Conservation (phyloP, 257 asterid genomes). For the Dorcoceras hygrometricum region DNA sequence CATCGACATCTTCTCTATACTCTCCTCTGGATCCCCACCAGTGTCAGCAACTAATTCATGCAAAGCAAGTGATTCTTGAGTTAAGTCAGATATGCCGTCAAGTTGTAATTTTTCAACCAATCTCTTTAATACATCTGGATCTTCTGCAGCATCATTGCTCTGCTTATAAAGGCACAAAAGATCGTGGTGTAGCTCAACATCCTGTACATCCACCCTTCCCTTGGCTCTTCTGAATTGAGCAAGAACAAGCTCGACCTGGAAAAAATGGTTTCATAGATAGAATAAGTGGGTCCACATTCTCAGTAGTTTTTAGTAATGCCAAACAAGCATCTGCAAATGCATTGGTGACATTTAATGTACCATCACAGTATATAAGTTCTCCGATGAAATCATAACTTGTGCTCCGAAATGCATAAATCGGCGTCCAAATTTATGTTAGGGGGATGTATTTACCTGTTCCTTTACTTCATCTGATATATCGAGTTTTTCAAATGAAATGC, state of each 20-base stretch:
- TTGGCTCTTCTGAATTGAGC: slow-evolving; percentile 97
- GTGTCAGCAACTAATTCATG: slow-evolving; percentile 88
- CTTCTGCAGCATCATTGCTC: slow-evolving; percentile 39
- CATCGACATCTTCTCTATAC: slow-evolving; percentile 92
- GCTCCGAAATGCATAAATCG: not conserved
- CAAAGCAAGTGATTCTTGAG: slow-evolving; percentile 93
- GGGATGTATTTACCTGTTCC: slow-evolving; percentile 62
- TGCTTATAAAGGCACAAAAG: slow-evolving; percentile 55
- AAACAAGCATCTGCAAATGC: slow-evolving; percentile 17
- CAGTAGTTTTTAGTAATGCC: slow-evolving; percentile 2
- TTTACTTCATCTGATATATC: slow-evolving; percentile 95
- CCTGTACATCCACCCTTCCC: slow-evolving; percentile 82
- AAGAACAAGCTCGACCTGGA: slow-evolving; percentile 94
- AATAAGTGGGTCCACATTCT: slow-evolving; percentile 1
- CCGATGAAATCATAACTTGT: slow-evolving; percentile 16
- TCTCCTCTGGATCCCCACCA: slow-evolving; percentile 86
- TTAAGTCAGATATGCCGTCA: slow-evolving; percentile 69
- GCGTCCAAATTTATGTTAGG: slow-evolving; percentile 8
- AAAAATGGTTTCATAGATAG: slow-evolving; percentile 5
- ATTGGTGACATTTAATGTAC: not conserved
- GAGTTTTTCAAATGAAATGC: slow-evolving; percentile 71
- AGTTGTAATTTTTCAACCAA: slow-evolving; percentile 81
- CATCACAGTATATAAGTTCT: slow-evolving; percentile 15
- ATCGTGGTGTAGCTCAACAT: slow-evolving; percentile 72
- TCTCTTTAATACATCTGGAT: slow-evolving; percentile 53